Base-by-base conservation (phyloP, 371 early-diverging fungal species). In the Rhizopus stolonifer region DNA sequence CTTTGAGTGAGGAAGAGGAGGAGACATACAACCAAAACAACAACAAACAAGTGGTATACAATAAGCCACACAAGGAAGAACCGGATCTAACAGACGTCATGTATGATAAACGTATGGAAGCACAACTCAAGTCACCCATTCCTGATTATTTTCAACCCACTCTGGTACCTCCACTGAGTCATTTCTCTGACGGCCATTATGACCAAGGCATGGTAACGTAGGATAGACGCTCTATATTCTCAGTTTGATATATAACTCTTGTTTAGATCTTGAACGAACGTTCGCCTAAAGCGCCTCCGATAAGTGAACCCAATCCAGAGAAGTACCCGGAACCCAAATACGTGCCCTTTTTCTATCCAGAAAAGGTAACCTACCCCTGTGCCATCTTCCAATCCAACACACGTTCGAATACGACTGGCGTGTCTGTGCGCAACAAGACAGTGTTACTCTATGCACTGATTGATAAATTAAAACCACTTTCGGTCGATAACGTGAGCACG, bases 401-500 rank as follows among this genome's bases (percentile, higher is more conserved):
- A 19, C 46, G 61, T 23, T 14, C 46, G 6, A 25, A n/a, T 17
- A 15, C 45, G 15, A n/a, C 26, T n/a, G 36, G 36, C 1, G 6
- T 25, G 1, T 43, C 52, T 48, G 47, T 46, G 1, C 58, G 65
- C 10, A 64, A 72, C 42, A 65, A 65, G 21, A 58, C 73, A 3
- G 52, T 54, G 0, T 45, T 61, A 8, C 36, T 77, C 1, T 70
- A 70, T 51, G 45, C 57, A n/a, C 40, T 64, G 24, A 49, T 77
- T 3, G 77, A 77, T 57, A 70, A 72, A 42, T 32, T 72, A 15
- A 64, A 67, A 31, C 29, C 24, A 6, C 8, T 22, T 10, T 31
- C 61, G n/a, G n/a, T n/a, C 0, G 49, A 46, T 19, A 23, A 50
- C 1, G 60, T 56, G 2, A 61, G 59, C 31, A 62, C 54, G 29